Evolutionary conservation across 75 land plant genomes (phyloP).

Genomic region (Sequoiadendron giganteum): DNA sequence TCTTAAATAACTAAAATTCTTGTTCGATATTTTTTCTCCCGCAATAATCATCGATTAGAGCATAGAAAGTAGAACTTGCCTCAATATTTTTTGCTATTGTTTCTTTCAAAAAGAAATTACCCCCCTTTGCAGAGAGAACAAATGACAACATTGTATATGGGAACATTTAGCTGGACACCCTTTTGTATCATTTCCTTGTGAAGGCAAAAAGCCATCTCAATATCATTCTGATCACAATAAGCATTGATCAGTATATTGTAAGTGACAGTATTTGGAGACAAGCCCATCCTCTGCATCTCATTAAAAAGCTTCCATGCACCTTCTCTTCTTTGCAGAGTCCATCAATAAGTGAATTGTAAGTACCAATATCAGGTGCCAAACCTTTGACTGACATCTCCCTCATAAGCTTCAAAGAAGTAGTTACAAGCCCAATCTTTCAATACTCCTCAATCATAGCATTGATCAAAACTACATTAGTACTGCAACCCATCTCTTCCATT

Average conservation of each 20-base stretch:
- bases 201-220: constrained; percentile 47
- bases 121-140: constrained; percentile 63
- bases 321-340: constrained; percentile 60
- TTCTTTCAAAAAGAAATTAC: constrained; percentile 48
- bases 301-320: constrained; percentile 40
- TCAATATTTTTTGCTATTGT: constrained; percentile 29
- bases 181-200: constrained; percentile 52
- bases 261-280: constrained; percentile 45
- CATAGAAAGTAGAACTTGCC: constrained; percentile 56
- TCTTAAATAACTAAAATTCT: constrained; percentile 47
- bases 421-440: constrained; percentile 45
- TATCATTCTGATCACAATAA: constrained; percentile 31
- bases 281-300: constrained; percentile 45
- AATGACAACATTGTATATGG: constrained; percentile 64
- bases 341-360: constrained; percentile 54
- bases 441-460: constrained; percentile 54
- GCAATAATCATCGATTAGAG: constrained; percentile 61
- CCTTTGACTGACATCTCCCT: constrained; percentile 39
- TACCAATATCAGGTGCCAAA: constrained; percentile 35
- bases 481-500: constrained; percentile 46
- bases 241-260: constrained; percentile 64
- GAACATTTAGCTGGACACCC: constrained; percentile 43
- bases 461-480: constrained; percentile 36
- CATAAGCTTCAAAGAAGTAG: constrained; percentile 50
- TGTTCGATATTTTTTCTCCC: constrained; percentile 45